Base-by-base conservation (phyloP, 148 eudicot genomes). In the Fagopyrum esculentum region DNA sequence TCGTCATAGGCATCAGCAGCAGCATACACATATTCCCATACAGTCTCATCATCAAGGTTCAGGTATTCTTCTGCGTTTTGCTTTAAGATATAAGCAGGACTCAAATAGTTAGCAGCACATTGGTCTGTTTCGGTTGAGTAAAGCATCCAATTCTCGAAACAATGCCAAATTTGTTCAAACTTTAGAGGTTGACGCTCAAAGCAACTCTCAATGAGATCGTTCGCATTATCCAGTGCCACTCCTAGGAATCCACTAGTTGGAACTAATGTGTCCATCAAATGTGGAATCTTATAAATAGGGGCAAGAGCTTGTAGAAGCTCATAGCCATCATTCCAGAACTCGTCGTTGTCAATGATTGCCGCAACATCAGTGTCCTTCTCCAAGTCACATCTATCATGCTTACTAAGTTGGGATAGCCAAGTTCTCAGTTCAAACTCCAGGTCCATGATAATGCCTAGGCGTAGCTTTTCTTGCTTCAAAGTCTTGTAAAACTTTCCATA, bases 311-410 rank as follows among this genome's bases (percentile, higher is more conserved):
- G 40, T 9, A 61, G 40, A 26, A 61, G 44, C 68, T 29, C 40
- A 26, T 26, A 26, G 15, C 68, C 68, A 61, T 61, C 68, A 30
- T 26, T 26, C 68, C 68, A 61, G 29, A 61, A 61, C 68, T 61
- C 68, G 3, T 9, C 3, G 44, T 29, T 29, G 68, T 26, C 6
- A 8, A 61, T 61, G 44, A 61, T 61, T 26, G 40, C 15, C 2
- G 13, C 9, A 26, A 61, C 68, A 61, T 3, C 4, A 61, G 43
- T 26, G 15, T 61, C 10, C 1, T 1, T 57, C 35, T 57, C 9
- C 19, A 57, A 57, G 35, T 6, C 4, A 57, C 1, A 57, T 57
- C 10, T 17, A 1, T 8, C 10, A 19, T 19, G 9, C 63, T 57
- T 8, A 19, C 19, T 5, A 57, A 57, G 10, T 4, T 5, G 30